A percentile compares a stretch with the other conserved stretches of the same genome.
phyloP scores from a whole-genome alignment of 2,329 filamentous ascomycete species.

The Zymoseptoria ardabiliae region DNA sequence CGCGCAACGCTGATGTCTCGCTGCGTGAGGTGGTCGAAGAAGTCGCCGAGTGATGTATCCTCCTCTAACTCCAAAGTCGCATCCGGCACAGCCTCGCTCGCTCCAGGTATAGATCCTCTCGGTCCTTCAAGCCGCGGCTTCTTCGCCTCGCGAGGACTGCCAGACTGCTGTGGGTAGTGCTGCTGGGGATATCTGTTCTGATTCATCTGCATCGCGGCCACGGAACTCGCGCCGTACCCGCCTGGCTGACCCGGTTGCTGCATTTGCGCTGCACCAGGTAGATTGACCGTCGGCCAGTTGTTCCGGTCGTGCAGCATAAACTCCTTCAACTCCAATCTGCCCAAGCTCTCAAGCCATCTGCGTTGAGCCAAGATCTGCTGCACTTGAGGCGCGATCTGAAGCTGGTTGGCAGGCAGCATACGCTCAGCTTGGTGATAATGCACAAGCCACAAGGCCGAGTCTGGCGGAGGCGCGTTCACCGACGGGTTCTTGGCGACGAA shows the following conservation, averaged over 20 bases:
- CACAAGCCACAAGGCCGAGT: slow-evolving; percentile 81
- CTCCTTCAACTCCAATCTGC: slow-evolving; percentile 79
- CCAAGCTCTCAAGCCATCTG: slow-evolving; percentile 59
- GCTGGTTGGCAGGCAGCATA: slow-evolving; percentile 60
- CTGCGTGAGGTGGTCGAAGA: slow-evolving; percentile 83
- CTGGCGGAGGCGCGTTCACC: slow-evolving; percentile 61
- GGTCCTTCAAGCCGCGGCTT: slow-evolving; percentile 35
- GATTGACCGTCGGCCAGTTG: slow-evolving; percentile 81
- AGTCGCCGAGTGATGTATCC: slow-evolving; percentile 76
- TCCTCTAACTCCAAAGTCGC: slow-evolving; percentile 74
- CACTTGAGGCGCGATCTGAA: slow-evolving; percentile 54
- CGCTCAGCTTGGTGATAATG: slow-evolving; percentile 81
- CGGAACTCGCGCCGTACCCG: slow-evolving; percentile 7
- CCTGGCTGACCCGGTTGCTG: slow-evolving; percentile 7
- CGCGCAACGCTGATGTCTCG: slow-evolving; percentile 79
- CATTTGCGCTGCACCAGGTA: slow-evolving; percentile 42
- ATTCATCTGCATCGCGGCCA: slow-evolving; percentile 9
- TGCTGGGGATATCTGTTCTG: slow-evolving; percentile 23
- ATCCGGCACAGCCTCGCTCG: slow-evolving; percentile 37
- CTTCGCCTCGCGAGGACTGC: slow-evolving; percentile 40
- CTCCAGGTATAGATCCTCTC: slow-evolving; percentile 33
- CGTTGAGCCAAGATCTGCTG: slow-evolving; percentile 56
- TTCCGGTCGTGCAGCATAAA: slow-evolving; percentile 87
- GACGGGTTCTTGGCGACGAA: slow-evolving; percentile 67
- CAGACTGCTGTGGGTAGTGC: slow-evolving; percentile 25